A percentile compares a stretch with the other conserved stretches of the same genome.
These are phyloP conservation scores for Vicia villosa DNA, from an alignment of 306 rosid genomes.

Conservation along the genomic window DNA sequence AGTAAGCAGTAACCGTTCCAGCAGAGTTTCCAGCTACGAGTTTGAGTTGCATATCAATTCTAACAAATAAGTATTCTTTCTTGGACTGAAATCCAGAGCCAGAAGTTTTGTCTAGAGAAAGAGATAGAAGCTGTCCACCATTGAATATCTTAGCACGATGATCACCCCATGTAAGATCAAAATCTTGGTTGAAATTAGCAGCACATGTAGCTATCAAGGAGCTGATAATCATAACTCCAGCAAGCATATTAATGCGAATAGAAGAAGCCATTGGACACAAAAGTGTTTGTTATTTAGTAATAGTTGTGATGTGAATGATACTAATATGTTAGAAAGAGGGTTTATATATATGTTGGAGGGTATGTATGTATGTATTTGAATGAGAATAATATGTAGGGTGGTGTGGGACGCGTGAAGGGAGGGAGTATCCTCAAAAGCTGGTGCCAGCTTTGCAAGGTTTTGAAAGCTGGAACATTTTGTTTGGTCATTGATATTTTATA, in stretches of 20 bases:
- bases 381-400: constrained; percentile 26
- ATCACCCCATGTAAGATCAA: constrained; percentile 80
- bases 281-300: not conserved
- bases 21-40: constrained; percentile 92
- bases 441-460: constrained; percentile 59
- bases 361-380: constrained; percentile 3
- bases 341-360: constrained; percentile 29
- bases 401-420: constrained; percentile 57
- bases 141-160: constrained; percentile 66
- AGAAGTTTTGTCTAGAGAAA: constrained; percentile 68
- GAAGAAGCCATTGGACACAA: constrained; percentile 42
- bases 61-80: constrained; percentile 63
- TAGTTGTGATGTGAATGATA: constrained; percentile 31
- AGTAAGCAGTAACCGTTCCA: constrained; percentile 87
- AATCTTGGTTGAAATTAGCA: constrained; percentile 66
- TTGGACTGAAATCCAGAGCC: constrained; percentile 91
- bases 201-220: constrained; percentile 40
- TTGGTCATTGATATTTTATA: not conserved
- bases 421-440: constrained; percentile 40
- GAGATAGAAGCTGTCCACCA: constrained; percentile 69
- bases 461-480: constrained; percentile 55
- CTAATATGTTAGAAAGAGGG: constrained; percentile 36
- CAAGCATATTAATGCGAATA: constrained; percentile 16
- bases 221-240: constrained; percentile 42
- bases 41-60: constrained; percentile 91